Conservation (phyloP, 805 yeast genomes). For the Osmozyma mogii region DNA sequence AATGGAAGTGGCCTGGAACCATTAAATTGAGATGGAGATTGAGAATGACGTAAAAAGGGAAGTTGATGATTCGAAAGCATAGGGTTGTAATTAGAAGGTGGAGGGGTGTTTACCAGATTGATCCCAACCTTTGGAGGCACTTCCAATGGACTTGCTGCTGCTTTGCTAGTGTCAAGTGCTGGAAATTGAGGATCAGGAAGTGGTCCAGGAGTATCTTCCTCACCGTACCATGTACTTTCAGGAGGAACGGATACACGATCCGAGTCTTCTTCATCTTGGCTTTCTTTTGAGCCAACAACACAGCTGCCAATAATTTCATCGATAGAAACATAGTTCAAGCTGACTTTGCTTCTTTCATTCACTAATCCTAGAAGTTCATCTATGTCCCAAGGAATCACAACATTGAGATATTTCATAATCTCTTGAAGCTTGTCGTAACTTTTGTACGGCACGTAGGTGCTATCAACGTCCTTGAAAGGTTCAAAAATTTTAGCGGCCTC, state of each 20-base stretch:
- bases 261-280: conserved; percentile 1
- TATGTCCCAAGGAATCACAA: conserved; percentile 50
- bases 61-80: no score
- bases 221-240: conserved; percentile 1
- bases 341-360: conserved; percentile 34
- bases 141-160: no score
- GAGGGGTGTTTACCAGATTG: no score
- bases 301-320: conserved; percentile 58
- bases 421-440: conserved; percentile 36
- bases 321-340: conserved; percentile 44
- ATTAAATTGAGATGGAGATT: no score
- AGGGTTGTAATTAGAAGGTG: no score
- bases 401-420: conserved; percentile 41
- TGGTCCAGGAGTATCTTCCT: background rate
- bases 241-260: conserved; percentile 1
- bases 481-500: conserved; percentile 10
- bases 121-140: no score
- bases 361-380: conserved; percentile 46
- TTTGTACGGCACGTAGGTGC: conserved; percentile 12
- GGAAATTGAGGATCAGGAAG: background rate
- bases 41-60: no score
- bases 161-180: no score
- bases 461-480: conserved; percentile 7
- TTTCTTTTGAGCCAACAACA: conserved; percentile 33
- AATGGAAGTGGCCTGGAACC: no score